Percentiles rank a stretch among this genome's conserved stretches.
Conservation (phyloP, 805 yeast species). For the Spathaspora arborariae region DNA sequence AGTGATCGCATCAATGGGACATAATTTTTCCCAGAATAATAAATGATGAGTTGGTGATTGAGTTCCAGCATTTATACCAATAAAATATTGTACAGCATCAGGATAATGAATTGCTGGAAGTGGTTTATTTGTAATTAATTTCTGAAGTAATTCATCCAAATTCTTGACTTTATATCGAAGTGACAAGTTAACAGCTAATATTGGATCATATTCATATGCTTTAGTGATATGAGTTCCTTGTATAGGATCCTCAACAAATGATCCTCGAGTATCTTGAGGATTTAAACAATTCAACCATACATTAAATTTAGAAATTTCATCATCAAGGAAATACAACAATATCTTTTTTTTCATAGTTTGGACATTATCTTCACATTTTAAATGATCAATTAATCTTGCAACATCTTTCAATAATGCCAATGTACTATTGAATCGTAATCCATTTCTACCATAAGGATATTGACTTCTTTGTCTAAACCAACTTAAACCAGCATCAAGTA, state of each 20-base stretch:
- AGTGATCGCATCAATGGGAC: slow-evolving; percentile 83
- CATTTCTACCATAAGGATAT: slow-evolving; percentile 85
- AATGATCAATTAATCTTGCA: slow-evolving; percentile 25
- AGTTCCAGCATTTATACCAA: slow-evolving; percentile 36
- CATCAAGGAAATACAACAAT: slow-evolving; percentile 60
- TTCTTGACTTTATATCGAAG: slow-evolving; percentile 50
- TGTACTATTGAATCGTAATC: slow-evolving; percentile 67
- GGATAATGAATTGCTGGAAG: slow-evolving; percentile 52
- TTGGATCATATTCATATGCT: slow-evolving; percentile 68
- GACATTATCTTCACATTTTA: slow-evolving; percentile 17
- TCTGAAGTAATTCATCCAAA: slow-evolving; percentile 35
- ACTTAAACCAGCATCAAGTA: slow-evolving; percentile 64
- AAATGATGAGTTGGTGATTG: slow-evolving; percentile 39
- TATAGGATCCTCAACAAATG: slow-evolving; percentile 28
- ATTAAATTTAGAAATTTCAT: slow-evolving; percentile 67
- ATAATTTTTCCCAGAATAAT: slow-evolving; percentile 68
- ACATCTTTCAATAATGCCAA: slow-evolving; percentile 54
- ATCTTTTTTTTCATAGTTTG: slow-evolving; percentile 51
- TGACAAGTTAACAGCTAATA: slow-evolving; percentile 67
- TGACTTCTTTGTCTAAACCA: slow-evolving; percentile 69
- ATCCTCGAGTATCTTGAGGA: slow-evolving; percentile 33
- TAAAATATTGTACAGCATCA: slow-evolving; percentile 55
- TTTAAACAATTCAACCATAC: slow-evolving; percentile 74
- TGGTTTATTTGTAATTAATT: slow-evolving; percentile 54
- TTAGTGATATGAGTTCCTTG: slow-evolving; percentile 42